phyloP scores from a whole-genome alignment of 805 yeast genomes.

The Wickerhamia fluorescens region DNA sequence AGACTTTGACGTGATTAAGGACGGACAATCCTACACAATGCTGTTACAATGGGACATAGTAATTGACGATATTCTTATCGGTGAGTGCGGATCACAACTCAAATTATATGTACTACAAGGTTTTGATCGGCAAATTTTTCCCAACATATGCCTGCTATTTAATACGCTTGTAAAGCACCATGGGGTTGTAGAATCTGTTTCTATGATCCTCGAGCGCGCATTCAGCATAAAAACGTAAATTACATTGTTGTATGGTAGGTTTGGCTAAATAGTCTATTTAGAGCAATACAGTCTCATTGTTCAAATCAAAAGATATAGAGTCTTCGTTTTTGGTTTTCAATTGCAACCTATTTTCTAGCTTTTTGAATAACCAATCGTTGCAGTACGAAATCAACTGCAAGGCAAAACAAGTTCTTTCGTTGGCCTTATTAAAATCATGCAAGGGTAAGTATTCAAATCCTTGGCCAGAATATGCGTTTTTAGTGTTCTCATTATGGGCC shows the following conservation, averaged over 20 bases:
- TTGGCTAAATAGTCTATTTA: neutral
- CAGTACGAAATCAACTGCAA: conserved; percentile 19
- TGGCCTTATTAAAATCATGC: conserved; percentile 27
- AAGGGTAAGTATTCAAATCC: conserved; percentile 23
- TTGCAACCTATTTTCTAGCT: too few species aligned
- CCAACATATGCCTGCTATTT: conserved; percentile 12
- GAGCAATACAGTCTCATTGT: conserved; percentile 14
- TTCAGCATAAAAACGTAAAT: conserved; percentile 5
- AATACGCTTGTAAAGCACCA: conserved; percentile 3
- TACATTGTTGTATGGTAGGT: neutral
- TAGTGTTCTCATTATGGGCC: too few species aligned
- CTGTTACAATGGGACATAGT: conserved; percentile 27
- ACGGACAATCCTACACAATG: conserved; percentile 6
- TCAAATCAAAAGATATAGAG: conserved; percentile 21
- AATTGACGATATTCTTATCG: conserved; percentile 13
- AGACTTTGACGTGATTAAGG: conserved; percentile 9
- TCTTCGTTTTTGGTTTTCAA: conserved; percentile 1
- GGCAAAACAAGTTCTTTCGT: conserved; percentile 23
- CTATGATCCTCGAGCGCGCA: conserved; percentile 14
- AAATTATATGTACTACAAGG: too few species aligned
- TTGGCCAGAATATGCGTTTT: too few species aligned
- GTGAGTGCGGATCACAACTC: conserved; percentile 20
- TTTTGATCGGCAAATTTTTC: conserved; percentile 7
- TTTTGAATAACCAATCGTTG: conserved; percentile 17
- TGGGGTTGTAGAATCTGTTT: conserved; percentile 20